Percentiles rank a stretch among this genome's conserved stretches.
phyloP scores from a whole-genome alignment of 2,329 filamentous ascomycete species.

The Ophiostoma piceae region DNA sequence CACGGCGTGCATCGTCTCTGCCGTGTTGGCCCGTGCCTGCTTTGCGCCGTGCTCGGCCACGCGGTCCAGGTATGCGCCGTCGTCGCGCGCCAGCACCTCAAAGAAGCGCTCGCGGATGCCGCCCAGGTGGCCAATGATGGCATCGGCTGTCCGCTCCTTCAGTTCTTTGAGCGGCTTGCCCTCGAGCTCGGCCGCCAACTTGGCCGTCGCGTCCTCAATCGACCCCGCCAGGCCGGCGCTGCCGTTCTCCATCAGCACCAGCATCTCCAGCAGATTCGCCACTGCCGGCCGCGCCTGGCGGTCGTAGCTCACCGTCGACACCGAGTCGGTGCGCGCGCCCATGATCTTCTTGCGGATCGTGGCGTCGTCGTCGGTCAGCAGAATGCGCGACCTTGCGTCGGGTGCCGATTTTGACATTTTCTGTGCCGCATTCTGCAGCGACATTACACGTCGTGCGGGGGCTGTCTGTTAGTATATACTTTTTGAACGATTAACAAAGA shows the following conservation, averaged over 20 bases:
- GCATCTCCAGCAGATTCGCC: slow-evolving; percentile 76
- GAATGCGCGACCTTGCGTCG: slow-evolving; percentile 68
- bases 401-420: slow-evolving; percentile 95
- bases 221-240: slow-evolving; percentile 21
- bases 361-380: slow-evolving; percentile 66
- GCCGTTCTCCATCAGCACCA: slow-evolving; percentile 58
- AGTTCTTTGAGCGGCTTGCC: slow-evolving; percentile 50
- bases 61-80: slow-evolving; percentile 40
- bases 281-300: slow-evolving; percentile 67
- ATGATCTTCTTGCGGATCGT: slow-evolving; percentile 66
- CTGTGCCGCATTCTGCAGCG: slow-evolving; percentile 64
- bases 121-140: slow-evolving; percentile 48
- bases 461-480: slow-evolving; percentile 42
- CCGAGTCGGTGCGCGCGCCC: slow-evolving; percentile 70
- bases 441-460: slow-evolving; percentile 85
- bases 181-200: slow-evolving; percentile 30
- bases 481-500: not conserved
- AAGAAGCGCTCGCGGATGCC: slow-evolving; percentile 54
- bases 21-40: slow-evolving; percentile 58
- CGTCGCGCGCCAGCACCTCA: slow-evolving; percentile 40
- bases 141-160: slow-evolving; percentile 59
- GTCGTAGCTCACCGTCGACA: slow-evolving; percentile 65
- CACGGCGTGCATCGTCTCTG: slow-evolving; percentile 51
- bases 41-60: slow-evolving; percentile 54
- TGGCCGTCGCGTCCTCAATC: not conserved